A percentile compares a stretch with the other conserved stretches of the same genome.
Evolutionary conservation across 805 yeast genomes (phyloP).

Genomic region (Lachancea fermentati): DNA sequence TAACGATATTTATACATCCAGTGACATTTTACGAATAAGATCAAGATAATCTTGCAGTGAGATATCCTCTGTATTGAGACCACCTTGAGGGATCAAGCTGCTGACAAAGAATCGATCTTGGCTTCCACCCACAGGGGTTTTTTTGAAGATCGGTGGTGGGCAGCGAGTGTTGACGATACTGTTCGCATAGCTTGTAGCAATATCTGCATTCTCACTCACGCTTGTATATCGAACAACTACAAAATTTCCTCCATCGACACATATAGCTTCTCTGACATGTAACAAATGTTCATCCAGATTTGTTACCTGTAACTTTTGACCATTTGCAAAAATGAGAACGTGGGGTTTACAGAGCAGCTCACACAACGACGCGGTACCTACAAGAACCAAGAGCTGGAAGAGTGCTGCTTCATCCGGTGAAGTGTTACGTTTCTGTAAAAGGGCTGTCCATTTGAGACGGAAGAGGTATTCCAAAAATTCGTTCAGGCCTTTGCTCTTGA

Average conservation of each 20-base stretch:
- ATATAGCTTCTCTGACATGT: conserved; percentile 5
- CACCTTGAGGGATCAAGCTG: conserved; percentile 11
- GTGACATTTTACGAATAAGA: conserved; percentile 2
- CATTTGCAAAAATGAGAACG: conserved; percentile 2
- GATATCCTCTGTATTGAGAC: conserved; percentile 15
- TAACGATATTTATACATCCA: background rate
- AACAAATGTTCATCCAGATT: conserved; percentile 8
- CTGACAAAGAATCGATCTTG: conserved; percentile 20
- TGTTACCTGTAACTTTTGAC: background rate
- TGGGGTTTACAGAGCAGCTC: conserved; percentile 8
- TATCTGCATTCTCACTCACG: background rate
- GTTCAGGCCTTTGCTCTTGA: background rate
- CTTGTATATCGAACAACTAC: conserved; percentile 13
- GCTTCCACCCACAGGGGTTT: conserved; percentile 11
- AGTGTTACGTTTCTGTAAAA: conserved; percentile 13
- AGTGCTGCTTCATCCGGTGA: conserved; percentile 21
- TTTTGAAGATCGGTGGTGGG: conserved; percentile 1
- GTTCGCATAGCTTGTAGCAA: conserved; percentile 1
- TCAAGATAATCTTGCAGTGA: conserved; percentile 8
- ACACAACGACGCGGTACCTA: conserved; percentile 4
- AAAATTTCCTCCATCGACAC: conserved; percentile 17
- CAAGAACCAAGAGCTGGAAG: conserved; percentile 10
- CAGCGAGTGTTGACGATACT: background rate
- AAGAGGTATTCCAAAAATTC: conserved; percentile 11
- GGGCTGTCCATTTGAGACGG: conserved; percentile 14